Conservation (phyloP, 805 yeast genomes). For the Candida verbasci region DNA sequence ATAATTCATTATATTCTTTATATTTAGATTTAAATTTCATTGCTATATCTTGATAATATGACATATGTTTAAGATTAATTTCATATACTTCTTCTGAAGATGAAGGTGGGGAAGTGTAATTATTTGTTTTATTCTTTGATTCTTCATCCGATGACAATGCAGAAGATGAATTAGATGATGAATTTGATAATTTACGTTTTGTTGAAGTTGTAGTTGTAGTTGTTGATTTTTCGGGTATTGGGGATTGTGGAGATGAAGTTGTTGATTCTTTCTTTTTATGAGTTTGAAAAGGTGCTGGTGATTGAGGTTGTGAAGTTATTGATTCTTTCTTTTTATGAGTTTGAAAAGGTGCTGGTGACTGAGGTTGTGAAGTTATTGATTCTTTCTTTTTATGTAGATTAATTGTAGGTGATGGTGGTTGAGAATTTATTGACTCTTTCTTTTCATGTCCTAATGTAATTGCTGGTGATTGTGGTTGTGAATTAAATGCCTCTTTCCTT, state of each 20-base stretch:
- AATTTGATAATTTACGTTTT: conserved; percentile 3
- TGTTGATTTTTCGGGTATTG: too few relatives aligned
- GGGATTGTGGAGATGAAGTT: too few relatives aligned
- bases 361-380: background rate
- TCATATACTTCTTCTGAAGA: conserved; percentile 21
- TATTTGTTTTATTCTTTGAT: conserved; percentile 9
- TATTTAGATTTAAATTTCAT: conserved; percentile 44
- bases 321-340: conserved; percentile 8
- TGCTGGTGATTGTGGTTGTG: too few relatives aligned
- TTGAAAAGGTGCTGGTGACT: background rate
- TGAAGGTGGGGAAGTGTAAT: conserved; percentile 36
- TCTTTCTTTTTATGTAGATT: conserved; percentile 5
- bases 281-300: background rate
- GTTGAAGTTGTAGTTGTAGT: background rate
- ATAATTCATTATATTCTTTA: conserved; percentile 46
- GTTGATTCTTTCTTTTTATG: background rate
- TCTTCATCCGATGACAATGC: conserved; percentile 12
- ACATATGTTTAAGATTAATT: conserved; percentile 10
- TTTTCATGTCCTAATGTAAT: too few relatives aligned
- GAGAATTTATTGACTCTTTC: background rate
- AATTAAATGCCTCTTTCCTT: too few relatives aligned
- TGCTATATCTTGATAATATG: conserved; percentile 43
- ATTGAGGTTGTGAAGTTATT: background rate
- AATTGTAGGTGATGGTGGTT: background rate
- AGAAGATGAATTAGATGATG: conserved; percentile 7